Evolutionary conservation across 768 basidiomycete genomes (phyloP).

Genomic region (Leucosporidium scottii): DNA sequence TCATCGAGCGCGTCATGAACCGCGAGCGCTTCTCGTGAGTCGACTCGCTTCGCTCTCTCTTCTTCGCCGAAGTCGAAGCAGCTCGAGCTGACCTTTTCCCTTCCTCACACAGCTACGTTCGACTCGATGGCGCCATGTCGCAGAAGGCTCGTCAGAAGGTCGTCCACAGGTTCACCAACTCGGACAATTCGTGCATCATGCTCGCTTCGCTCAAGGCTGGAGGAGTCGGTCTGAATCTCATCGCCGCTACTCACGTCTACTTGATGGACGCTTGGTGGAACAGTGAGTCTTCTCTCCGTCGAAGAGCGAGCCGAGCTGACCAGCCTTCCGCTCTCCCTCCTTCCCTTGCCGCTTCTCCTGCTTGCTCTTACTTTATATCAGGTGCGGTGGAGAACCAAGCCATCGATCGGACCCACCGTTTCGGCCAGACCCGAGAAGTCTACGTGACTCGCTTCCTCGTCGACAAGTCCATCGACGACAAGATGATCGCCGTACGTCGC

Average conservation of each 20-base stretch:
- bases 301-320: background rate
- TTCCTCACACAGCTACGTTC: conserved; percentile 43
- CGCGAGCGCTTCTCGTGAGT: conserved; percentile 59
- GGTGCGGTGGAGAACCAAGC: conserved; percentile 32
- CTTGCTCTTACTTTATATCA: background rate
- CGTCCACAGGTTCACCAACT: conserved; percentile 58
- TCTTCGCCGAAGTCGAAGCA: background rate
- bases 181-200: conserved; percentile 23
- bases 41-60: background rate
- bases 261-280: conserved; percentile 37
- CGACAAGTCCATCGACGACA: conserved; percentile 36
- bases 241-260: conserved; percentile 12
- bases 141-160: conserved; percentile 70
- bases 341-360: background rate
- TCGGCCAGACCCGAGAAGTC: conserved; percentile 36
- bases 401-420: conserved; percentile 36
- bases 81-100: background rate
- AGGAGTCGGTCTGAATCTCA: conserved; percentile 47
- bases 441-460: conserved; percentile 31
- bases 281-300: background rate
- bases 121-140: conserved; percentile 91
- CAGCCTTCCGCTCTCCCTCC: too few species aligned
- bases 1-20: conserved; percentile 64
- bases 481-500: conserved; percentile 24
- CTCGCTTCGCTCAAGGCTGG: conserved; percentile 65